Base-by-base conservation (phyloP, 2,329 filamentous ascomycete species). In the Chaetomiaceae sp. region DNA sequence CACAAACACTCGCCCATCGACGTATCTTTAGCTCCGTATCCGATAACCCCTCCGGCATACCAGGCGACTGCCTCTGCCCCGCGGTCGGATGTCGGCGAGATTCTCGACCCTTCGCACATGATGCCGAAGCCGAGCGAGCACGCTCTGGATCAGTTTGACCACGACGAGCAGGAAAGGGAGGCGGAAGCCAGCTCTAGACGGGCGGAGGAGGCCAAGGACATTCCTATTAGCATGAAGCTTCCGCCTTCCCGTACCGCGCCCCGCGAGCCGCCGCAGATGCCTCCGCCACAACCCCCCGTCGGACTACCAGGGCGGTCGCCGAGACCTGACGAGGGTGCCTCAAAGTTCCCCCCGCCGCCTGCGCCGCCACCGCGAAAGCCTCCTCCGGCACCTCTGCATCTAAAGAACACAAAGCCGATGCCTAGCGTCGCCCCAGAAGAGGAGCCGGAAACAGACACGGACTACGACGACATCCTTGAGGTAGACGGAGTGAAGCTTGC, bases 361-460 rank as follows among this genome's bases (percentile, higher is more conserved):
- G 76, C 79, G 2, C 78, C 83, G 1, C 84, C 86, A 13, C 80
- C 81, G 45, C 81, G 91, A 55, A 96, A 95, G 68, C 82, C 86
- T 5, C 90, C 91, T 2, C 92, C 92, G 42, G 88, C 90, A 11
- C 91, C 92, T 2, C 70, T 97, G 49, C 85, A 91, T 64, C 76
- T 97, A 21, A 78, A 77, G 38, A 73, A 74, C 42, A 62, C 68
- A 16, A 65, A 65, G n/a, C 64, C 66, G 9, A 64, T 60, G 23
- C 59, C 64, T 2, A 58, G 61, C 0, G 52, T 65, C 4, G 60
- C 66, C 2, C 61, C 66, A 3, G 81, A 85, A n/a, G 83, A 85
- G 11, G 78, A 80, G 2, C 62, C 64, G 2, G 80, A 83, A 32
- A 85, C 85, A 0, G 89, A 89, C 55, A 91, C 89, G 0, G 90